These are phyloP conservation scores for Skeletonema potamos DNA, from an alignment of 108 stramenopile genomes.

Conservation along the genomic window DNA sequence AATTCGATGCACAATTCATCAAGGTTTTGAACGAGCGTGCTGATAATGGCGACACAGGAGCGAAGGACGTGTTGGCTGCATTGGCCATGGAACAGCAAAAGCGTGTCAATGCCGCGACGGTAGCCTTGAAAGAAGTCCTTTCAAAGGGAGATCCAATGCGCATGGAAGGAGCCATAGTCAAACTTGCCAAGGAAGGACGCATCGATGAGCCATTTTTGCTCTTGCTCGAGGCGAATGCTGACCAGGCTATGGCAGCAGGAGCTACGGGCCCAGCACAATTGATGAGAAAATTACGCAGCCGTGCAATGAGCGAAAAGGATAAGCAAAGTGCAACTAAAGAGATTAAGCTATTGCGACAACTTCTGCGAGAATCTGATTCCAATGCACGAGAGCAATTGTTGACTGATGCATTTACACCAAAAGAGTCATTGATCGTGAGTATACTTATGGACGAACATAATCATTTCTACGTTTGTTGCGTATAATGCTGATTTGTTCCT, in stretches of 20 bases:
- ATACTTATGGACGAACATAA: not conserved
- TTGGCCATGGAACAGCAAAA: constrained; percentile 72
- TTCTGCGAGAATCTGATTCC: constrained; percentile 67
- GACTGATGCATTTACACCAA: constrained; percentile 87
- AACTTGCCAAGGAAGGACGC: constrained; percentile 70
- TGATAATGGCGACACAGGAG: constrained; percentile 63
- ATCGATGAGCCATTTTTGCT: constrained; percentile 83
- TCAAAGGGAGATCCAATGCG: constrained; percentile 81
- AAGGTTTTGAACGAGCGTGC: constrained; percentile 61
- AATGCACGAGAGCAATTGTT: constrained; percentile 67
- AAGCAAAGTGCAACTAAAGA: constrained; percentile 75
- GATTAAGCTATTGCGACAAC: constrained; percentile 76
- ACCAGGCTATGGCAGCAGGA: constrained; percentile 77
- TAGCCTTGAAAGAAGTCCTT: constrained; percentile 62
- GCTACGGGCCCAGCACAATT: constrained; percentile 75
- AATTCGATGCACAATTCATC: constrained; percentile 68
- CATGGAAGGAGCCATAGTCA: constrained; percentile 87
- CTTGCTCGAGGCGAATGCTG: constrained; percentile 84
- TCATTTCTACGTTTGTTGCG: not conserved
- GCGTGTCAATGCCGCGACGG: constrained; percentile 67
- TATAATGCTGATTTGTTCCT: not conserved
- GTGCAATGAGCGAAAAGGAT: constrained; percentile 83
- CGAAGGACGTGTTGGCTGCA: constrained; percentile 63
- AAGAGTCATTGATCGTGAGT: constrained; percentile 69
- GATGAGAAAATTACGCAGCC: constrained; percentile 67